Evolutionary conservation across 108 stramenopile species (phyloP).

Genomic region (Skeletonema marinoi): DNA sequence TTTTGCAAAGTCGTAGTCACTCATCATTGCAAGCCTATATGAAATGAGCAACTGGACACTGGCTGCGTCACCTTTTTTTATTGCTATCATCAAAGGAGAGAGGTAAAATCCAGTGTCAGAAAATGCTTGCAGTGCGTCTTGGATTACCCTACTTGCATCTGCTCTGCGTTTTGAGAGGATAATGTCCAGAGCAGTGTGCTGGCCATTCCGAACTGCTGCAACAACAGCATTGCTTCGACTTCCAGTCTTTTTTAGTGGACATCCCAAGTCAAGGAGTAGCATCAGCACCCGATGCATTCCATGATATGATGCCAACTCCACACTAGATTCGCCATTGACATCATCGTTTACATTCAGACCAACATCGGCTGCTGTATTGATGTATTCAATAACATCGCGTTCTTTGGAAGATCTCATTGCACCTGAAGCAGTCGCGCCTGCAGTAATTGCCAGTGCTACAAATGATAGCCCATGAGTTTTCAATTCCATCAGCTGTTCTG

Average conservation of each 20-base stretch:
- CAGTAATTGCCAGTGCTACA: constrained; percentile 26
- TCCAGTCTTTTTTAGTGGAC: constrained; percentile 9
- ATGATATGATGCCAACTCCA: constrained; percentile 23
- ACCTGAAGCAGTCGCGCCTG: constrained; percentile 21
- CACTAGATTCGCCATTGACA: constrained; percentile 11
- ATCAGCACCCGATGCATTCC: constrained; percentile 3
- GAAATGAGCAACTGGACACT: constrained; percentile 16
- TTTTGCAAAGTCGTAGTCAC: constrained; percentile 4
- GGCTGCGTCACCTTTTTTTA: constrained; percentile 4
- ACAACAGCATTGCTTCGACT: constrained; percentile 7
- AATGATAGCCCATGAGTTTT: neutral
- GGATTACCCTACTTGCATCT: constrained; percentile 11
- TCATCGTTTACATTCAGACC: constrained; percentile 15
- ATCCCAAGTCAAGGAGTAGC: constrained; percentile 3
- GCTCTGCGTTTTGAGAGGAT: constrained; percentile 12
- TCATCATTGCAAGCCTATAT: neutral
- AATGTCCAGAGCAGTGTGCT: constrained; percentile 20
- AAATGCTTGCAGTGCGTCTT: neutral
- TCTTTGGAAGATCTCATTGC: constrained; percentile 3
- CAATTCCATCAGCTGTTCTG: constrained; percentile 6
- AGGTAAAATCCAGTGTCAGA: constrained; percentile 6
- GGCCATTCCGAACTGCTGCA: constrained; percentile 26
- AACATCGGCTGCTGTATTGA: neutral
- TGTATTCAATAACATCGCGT: constrained; percentile 10
- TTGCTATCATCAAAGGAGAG: constrained; percentile 10